These are phyloP conservation scores for Venturia pyrina DNA, from an alignment of 2,329 filamentous ascomycete genomes.

Conservation along the genomic window DNA sequence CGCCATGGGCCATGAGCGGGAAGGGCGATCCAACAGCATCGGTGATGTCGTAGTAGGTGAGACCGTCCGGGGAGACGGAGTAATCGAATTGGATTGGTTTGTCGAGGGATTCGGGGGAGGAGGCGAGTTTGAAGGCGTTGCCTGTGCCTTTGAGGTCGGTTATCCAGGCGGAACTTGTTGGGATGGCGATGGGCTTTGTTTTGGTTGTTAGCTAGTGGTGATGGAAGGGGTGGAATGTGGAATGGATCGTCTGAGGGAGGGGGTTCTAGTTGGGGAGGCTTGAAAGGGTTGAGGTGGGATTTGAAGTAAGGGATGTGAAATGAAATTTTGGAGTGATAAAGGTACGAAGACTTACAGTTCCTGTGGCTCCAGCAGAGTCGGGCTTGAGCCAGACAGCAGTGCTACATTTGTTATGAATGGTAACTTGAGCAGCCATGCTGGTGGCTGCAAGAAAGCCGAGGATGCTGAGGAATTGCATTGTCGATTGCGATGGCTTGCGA, in stretches of 20 bases:
- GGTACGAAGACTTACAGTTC: not conserved
- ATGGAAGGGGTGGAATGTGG: not conserved
- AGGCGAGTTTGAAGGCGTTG: conserved; percentile 1
- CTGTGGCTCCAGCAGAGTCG: not conserved
- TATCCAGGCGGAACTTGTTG: not conserved
- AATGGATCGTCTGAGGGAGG: not conserved
- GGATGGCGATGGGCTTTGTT: not conserved
- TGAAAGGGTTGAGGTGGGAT: not conserved
- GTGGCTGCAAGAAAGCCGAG: not conserved
- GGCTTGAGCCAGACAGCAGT: not conserved
- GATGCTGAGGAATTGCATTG: not conserved
- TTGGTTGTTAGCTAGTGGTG: no score
- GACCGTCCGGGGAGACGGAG: not conserved
- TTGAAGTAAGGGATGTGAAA: not conserved
- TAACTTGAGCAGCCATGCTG: not conserved
- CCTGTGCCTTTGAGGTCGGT: not conserved
- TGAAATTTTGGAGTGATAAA: not conserved
- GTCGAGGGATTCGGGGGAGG: not conserved
- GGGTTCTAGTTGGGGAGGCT: not conserved
- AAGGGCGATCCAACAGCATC: not conserved
- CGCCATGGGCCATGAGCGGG: not conserved
- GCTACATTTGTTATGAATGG: not conserved
- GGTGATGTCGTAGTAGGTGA: not conserved
- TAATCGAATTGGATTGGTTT: conserved; percentile 5
- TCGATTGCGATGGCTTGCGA: not conserved